Evolutionary conservation across 768 basidiomycete species (phyloP).

Genomic region (Vararia minispora): DNA sequence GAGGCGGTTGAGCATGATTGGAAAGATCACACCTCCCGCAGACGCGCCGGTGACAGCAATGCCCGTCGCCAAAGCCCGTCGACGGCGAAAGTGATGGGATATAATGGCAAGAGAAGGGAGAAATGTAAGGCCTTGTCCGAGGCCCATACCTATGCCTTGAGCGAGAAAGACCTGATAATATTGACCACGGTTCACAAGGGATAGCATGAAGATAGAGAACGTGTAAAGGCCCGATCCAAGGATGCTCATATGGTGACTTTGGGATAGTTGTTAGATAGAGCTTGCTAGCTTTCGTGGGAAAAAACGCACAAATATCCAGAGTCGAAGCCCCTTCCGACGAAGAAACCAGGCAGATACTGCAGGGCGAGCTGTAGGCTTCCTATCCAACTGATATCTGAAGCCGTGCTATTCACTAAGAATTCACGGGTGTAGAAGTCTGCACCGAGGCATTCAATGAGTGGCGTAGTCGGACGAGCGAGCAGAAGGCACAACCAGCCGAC

Average conservation of each 20-base stretch:
- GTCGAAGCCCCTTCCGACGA: background rate
- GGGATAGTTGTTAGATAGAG: too few species aligned
- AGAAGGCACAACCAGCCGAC: too few species aligned
- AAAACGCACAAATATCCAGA: conserved; percentile 1
- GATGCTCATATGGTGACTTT: background rate
- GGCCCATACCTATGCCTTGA: conserved; percentile 45
- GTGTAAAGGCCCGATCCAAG: background rate
- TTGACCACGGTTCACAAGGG: conserved; percentile 32
- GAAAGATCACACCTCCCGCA: conserved; percentile 15
- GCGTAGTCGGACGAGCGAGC: too few species aligned
- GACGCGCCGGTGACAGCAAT: conserved; percentile 21
- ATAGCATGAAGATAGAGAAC: conserved; percentile 34
- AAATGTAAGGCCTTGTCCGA: conserved; percentile 46
- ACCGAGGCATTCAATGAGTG: background rate
- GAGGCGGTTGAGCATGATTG: conserved; percentile 19
- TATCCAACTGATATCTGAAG: conserved; percentile 2
- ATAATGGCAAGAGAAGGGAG: conserved; percentile 40
- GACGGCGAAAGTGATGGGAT: conserved; percentile 35
- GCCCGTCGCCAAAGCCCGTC: conserved; percentile 43
- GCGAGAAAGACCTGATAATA: conserved; percentile 44
- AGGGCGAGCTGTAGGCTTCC: background rate
- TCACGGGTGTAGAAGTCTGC: background rate
- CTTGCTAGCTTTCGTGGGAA: too few species aligned
- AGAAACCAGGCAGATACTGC: background rate
- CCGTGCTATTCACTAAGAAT: background rate